Percentiles rank a stretch among this genome's conserved stretches.
These are phyloP conservation scores for Solanum bulbocastanum DNA, from an alignment of 257 asterid species.

Conservation along the genomic window DNA sequence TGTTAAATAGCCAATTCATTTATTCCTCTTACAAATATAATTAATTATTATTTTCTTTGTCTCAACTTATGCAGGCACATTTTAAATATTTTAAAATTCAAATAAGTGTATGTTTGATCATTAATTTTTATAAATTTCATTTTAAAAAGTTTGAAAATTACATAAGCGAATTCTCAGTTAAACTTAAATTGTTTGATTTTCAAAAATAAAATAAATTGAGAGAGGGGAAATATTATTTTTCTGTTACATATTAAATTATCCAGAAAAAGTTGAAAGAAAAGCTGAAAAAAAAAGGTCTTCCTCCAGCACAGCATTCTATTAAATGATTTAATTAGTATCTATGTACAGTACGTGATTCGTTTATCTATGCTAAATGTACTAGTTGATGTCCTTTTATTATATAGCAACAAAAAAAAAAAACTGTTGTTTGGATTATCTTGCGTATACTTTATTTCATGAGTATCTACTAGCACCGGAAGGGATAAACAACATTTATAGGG, in stretches of 20 bases:
- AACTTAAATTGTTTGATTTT: too few relatives aligned
- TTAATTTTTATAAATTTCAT: too few relatives aligned
- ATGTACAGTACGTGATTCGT: not conserved
- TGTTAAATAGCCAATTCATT: not conserved
- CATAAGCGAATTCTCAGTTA: too few relatives aligned
- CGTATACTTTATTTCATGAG: not conserved
- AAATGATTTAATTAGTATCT: too few relatives aligned
- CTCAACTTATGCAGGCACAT: not conserved
- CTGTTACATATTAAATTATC: not conserved
- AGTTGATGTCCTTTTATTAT: not conserved
- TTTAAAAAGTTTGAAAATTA: too few relatives aligned
- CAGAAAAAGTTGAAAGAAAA: not conserved
- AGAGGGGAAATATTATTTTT: not conserved
- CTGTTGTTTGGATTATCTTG: not conserved
- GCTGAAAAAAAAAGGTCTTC: not conserved
- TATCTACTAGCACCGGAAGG: not conserved
- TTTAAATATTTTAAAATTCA: too few relatives aligned
- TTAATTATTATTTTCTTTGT: too few relatives aligned
- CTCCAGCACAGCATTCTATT: not conserved
- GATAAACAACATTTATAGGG: not conserved
- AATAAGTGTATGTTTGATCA: not conserved
- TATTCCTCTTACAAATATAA: not conserved
- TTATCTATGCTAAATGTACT: not conserved
- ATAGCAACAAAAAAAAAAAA: too few relatives aligned
- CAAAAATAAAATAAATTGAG: too few relatives aligned